Conservation (phyloP, 2,329 filamentous ascomycete species). For the Nothophoma quercina region DNA sequence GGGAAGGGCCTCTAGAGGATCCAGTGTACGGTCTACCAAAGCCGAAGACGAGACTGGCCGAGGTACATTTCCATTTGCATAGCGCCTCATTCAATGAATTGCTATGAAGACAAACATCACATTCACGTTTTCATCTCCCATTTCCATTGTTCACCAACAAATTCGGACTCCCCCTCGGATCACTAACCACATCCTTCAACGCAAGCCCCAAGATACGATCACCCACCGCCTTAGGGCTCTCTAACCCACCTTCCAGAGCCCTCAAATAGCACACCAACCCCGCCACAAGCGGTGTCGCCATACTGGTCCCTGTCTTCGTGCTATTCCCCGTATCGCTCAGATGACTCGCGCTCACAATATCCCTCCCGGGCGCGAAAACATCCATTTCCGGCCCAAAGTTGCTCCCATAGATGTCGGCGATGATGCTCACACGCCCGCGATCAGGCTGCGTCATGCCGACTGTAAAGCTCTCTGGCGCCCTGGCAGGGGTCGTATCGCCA, state of each 20-base stretch:
- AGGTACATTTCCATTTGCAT: slow-evolving; percentile 31
- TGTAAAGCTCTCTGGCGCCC: slow-evolving; percentile 40
- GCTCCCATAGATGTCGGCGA: neutral
- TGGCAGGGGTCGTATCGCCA: slow-evolving; percentile 37
- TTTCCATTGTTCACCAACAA: slow-evolving; percentile 5
- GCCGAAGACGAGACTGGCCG: slow-evolving; percentile 1
- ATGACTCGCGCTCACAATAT: slow-evolving; percentile 50
- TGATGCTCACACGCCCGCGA: slow-evolving; percentile 31
- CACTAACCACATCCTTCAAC: slow-evolving; percentile 1
- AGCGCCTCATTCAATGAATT: too few relatives aligned
- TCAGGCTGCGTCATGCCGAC: slow-evolving; percentile 44
- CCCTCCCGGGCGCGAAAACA: slow-evolving; percentile 46
- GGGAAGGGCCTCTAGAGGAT: neutral
- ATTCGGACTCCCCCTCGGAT: neutral
- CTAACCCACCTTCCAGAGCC: slow-evolving; percentile 46
- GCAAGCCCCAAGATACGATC: neutral
- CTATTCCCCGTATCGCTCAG: slow-evolving; percentile 51
- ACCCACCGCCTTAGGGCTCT: neutral
- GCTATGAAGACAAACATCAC: too few relatives aligned
- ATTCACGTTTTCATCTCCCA: neutral
- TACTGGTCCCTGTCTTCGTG: slow-evolving; percentile 66
- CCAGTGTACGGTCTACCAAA: slow-evolving; percentile 4
- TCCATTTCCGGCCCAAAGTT: slow-evolving; percentile 46
- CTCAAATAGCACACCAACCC: slow-evolving; percentile 74
- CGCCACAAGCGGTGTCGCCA: slow-evolving; percentile 72